phyloP scores from a whole-genome alignment of 768 basidiomycete genomes.

The Filobasidium floriforme region DNA sequence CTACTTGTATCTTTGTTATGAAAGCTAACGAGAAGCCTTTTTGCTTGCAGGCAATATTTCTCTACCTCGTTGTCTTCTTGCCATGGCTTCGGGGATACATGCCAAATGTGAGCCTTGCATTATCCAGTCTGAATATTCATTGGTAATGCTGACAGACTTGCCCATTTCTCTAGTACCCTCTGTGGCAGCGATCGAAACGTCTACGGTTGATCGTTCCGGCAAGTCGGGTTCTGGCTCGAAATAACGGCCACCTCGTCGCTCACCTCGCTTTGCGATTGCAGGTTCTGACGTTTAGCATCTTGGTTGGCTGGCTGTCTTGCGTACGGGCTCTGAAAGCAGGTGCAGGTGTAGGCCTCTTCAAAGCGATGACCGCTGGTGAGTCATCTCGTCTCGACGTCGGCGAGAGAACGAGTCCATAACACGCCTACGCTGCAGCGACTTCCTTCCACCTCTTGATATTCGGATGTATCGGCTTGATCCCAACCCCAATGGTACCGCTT shows the following conservation, averaged over 20 bases:
- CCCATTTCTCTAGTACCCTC: constrained; percentile 32
- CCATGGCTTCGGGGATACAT: constrained; percentile 41
- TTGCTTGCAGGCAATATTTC: constrained; percentile 39
- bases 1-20: background rate
- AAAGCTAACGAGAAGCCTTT: background rate
- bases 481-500: constrained; percentile 24
- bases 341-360: constrained; percentile 28
- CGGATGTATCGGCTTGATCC: constrained; percentile 39
- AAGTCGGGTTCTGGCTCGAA: constrained; percentile 6
- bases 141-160: background rate
- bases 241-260: background rate
- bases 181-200: constrained; percentile 41
- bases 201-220: constrained; percentile 36
- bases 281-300: constrained; percentile 36
- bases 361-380: constrained; percentile 24
- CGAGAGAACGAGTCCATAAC: no score
- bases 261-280: constrained; percentile 5
- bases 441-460: constrained; percentile 36
- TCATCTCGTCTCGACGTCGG: background rate
- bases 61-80: constrained; percentile 42
- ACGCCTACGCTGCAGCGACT: constrained; percentile 28
- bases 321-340: constrained; percentile 30
- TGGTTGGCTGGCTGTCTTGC: constrained; percentile 35
- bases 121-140: background rate
- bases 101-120: constrained; percentile 34